These are phyloP conservation scores for Monosporascus sp. DNA, from an alignment of 2,329 filamentous ascomycete species.

Conservation along the genomic window DNA sequence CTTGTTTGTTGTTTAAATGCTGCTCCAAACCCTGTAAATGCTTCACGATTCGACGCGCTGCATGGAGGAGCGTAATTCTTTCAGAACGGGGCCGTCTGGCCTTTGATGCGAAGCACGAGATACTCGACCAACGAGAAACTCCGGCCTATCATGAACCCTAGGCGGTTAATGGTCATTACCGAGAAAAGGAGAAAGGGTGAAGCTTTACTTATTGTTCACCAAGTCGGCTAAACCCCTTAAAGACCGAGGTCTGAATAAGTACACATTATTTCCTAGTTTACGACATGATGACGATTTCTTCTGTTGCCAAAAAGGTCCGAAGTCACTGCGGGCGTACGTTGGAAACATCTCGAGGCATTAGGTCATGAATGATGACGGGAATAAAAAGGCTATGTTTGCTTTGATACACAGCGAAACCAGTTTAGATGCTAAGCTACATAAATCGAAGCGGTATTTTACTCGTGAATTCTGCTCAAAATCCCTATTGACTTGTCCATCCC, in stretches of 20 bases:
- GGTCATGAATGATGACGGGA: conserved; percentile 34
- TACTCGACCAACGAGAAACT: conserved; percentile 23
- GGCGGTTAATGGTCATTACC: conserved; percentile 30
- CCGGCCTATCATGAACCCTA: conserved; percentile 26
- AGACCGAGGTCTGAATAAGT: conserved; percentile 24
- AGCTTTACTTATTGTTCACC: conserved; percentile 23
- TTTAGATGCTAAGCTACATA: conserved; percentile 26
- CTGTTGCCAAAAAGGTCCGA: conserved; percentile 33
- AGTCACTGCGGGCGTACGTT: conserved; percentile 31
- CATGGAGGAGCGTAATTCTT: conserved; percentile 29
- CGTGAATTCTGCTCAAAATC: background rate
- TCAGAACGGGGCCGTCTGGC: conserved; percentile 11
- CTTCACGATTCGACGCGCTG: conserved; percentile 28
- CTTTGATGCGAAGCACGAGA: conserved; percentile 25
- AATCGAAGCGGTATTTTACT: conserved; percentile 14
- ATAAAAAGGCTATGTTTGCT: conserved; percentile 34
- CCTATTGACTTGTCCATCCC: background rate
- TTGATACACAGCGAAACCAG: conserved; percentile 27
- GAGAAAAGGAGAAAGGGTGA: conserved; percentile 12
- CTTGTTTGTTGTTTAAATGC: conserved; percentile 29
- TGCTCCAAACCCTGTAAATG: conserved; percentile 28
- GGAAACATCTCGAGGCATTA: conserved; percentile 34
- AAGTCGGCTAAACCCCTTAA: conserved; percentile 16
- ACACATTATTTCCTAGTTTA: conserved; percentile 26
- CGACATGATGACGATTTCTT: conserved; percentile 31